A percentile compares a stretch with the other conserved stretches of the same genome.
phyloP scores from a whole-genome alignment of 2,329 filamentous ascomycete species.

The Cercospora canescens region DNA sequence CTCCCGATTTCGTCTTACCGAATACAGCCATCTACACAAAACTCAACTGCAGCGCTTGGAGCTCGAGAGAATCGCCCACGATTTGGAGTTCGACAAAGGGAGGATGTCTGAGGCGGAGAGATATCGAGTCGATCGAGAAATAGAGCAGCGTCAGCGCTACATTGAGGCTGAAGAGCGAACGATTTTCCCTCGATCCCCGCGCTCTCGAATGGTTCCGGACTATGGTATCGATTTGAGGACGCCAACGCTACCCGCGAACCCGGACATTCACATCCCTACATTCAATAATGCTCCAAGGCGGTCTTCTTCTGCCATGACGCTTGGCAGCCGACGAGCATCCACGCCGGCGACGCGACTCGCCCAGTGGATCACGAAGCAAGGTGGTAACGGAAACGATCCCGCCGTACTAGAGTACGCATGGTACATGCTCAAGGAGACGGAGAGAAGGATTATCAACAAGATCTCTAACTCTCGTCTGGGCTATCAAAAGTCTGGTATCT shows the following conservation, averaged over 20 bases:
- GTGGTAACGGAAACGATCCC: not conserved
- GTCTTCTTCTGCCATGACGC: not conserved
- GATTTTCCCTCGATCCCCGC: not conserved
- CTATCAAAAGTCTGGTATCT: not conserved
- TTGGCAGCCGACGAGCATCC: not conserved
- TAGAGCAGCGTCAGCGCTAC: not conserved
- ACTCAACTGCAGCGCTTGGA: not conserved
- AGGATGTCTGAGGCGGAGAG: not conserved
- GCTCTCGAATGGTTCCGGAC: not conserved
- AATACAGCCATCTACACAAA: not conserved
- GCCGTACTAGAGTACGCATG: not conserved
- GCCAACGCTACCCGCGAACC: not conserved
- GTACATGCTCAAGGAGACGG: not conserved
- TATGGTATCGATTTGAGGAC: not conserved
- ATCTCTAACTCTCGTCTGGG: conserved; percentile 7
- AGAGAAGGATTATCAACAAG: conserved; percentile 2
- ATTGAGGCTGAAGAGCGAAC: conserved; percentile 3
- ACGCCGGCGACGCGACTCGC: not conserved
- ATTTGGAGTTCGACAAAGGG: not conserved
- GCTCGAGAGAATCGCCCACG: not conserved
- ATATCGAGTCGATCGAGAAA: not conserved
- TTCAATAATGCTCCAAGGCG: not conserved
- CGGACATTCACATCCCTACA: not conserved
- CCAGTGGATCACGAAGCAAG: not conserved
- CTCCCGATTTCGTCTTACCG: not conserved